Conservation (phyloP, 1,284 basidiomycete species). For the Cutaneotrichosporon sp. region DNA sequence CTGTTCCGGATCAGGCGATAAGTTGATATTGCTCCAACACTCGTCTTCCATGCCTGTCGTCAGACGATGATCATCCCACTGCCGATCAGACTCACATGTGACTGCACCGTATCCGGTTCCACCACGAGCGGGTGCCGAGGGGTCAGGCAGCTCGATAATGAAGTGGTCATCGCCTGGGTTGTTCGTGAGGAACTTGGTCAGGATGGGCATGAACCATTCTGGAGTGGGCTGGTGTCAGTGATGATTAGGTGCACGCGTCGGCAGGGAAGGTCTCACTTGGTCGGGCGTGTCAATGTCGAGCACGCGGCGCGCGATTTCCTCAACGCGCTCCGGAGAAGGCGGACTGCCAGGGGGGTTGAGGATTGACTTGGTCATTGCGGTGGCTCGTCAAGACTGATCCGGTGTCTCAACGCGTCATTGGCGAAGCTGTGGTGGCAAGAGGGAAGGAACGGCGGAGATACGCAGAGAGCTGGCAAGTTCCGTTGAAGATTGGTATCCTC, state of each 20-base stretch:
- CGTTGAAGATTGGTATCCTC: neutral
- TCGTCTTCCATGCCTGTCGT: conserved; percentile 45
- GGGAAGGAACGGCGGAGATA: neutral
- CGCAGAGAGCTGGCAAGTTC: neutral
- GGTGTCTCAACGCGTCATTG: neutral
- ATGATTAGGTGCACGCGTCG: neutral
- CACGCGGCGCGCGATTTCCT: conserved; percentile 14
- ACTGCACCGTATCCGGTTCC: conserved; percentile 44
- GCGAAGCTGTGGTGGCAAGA: neutral
- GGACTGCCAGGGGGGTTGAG: conserved; percentile 20
- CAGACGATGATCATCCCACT: neutral
- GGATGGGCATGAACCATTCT: conserved; percentile 24
- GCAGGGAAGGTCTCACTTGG: conserved; percentile 13
- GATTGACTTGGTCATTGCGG: neutral
- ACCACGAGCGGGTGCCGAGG: conserved; percentile 17
- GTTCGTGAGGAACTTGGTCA: conserved; percentile 27
- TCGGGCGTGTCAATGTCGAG: conserved; percentile 12
- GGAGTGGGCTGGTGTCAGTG: conserved; percentile 27
- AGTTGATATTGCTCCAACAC: conserved; percentile 43
- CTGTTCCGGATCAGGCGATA: conserved; percentile 36
- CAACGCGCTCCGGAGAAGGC: conserved; percentile 13
- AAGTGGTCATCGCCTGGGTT: conserved; percentile 42
- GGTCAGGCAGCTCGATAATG: conserved; percentile 37
- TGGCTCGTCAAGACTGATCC: neutral
- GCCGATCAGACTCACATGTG: conserved; percentile 36